Conservation (phyloP, 2,329 filamentous ascomycete genomes). For the Colletotrichum musicola region DNA sequence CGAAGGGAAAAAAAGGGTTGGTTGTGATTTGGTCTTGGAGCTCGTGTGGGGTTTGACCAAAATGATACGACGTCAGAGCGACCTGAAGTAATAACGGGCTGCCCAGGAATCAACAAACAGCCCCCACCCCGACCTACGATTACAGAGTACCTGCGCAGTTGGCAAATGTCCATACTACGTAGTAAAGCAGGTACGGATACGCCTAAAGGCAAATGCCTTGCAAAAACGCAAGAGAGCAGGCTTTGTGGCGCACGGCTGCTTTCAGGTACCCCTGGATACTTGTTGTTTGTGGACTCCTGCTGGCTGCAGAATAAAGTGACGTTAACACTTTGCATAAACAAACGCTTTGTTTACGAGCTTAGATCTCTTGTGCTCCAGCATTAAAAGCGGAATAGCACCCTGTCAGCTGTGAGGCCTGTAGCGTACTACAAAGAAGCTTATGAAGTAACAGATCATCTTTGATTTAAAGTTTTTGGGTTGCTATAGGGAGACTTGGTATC, state of each 20-base stretch:
- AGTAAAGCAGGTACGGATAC: too few species aligned
- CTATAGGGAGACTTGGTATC: constrained; percentile 24
- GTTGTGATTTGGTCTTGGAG: not conserved
- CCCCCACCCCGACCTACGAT: too few species aligned
- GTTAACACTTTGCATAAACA: not conserved
- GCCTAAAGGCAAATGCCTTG: not conserved
- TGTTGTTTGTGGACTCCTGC: not conserved
- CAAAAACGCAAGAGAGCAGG: not conserved
- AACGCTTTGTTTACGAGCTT: not conserved
- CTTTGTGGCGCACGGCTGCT: not conserved
- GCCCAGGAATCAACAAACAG: not conserved
- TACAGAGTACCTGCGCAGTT: too few species aligned
- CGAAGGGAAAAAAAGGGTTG: too few species aligned
- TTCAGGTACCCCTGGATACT: not conserved
- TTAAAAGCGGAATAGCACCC: not conserved
- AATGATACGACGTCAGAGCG: not conserved
- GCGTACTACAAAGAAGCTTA: too few species aligned
- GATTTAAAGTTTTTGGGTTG: constrained; percentile 15
- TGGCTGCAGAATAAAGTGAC: not conserved
- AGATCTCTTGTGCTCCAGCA: not conserved
- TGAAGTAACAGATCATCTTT: not conserved
- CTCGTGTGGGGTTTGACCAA: not conserved
- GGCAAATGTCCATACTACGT: too few species aligned
- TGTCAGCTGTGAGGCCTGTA: not conserved
- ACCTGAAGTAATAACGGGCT: not conserved